Conservation (phyloP, 1,139 yeast genomes). For the Hemisphaericaspora xylofermentans region DNA sequence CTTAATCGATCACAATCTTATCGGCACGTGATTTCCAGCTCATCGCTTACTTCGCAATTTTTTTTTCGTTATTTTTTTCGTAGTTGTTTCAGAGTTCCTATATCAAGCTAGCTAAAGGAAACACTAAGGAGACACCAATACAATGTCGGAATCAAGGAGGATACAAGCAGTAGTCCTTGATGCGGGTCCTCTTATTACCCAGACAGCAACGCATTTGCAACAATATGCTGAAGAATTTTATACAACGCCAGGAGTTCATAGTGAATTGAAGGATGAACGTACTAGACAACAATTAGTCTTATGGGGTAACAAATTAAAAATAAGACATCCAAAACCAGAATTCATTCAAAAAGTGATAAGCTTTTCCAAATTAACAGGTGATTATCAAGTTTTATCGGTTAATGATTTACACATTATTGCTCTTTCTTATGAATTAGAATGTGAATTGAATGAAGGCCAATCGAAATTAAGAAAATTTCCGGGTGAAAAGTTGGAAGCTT, state of each 20-base stretch:
- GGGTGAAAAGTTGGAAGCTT: constrained; percentile 47
- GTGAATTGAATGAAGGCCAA: constrained; percentile 65
- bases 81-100: too few relatives aligned
- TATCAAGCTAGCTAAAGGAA: too few relatives aligned
- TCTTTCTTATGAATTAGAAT: constrained; percentile 81
- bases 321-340: constrained; percentile 74
- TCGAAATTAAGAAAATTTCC: constrained; percentile 71
- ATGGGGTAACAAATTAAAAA: constrained; percentile 68
- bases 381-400: constrained; percentile 77
- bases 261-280: constrained; percentile 83
- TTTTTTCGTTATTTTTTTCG: not conserved
- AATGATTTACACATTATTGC: constrained; percentile 95
- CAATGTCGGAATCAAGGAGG: constrained; percentile 13
- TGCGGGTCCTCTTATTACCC: constrained; percentile 92
- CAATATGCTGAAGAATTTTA: constrained; percentile 66
- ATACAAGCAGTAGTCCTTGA: constrained; percentile 72
- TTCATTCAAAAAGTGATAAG: constrained; percentile 64
- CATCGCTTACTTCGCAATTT: constrained; percentile 1
- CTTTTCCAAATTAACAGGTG: constrained; percentile 90
- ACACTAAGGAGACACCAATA: not conserved
- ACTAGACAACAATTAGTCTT: constrained; percentile 73
- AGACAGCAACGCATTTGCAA: constrained; percentile 72
- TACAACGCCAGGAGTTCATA: constrained; percentile 89
- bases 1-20: too few relatives aligned
- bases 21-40: constrained; percentile 1